Evolutionary conservation across 495 filamentous ascomycete genomes (phyloP).

Genomic region (Penicillium flavigenum): DNA sequence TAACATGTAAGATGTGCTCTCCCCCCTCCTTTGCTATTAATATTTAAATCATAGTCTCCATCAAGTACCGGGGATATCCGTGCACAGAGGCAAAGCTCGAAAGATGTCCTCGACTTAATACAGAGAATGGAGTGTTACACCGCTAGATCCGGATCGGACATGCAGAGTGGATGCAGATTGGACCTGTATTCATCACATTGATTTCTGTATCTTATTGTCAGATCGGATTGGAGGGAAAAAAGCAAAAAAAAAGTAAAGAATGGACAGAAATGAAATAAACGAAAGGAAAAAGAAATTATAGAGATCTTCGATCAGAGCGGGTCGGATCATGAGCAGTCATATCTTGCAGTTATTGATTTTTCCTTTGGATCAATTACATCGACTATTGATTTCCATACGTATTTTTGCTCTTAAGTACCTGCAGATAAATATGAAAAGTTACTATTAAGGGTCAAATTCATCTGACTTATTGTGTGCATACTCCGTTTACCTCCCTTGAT

Average conservation of each 20-base stretch:
- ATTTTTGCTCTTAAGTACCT: not conserved
- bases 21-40: not conserved
- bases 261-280: not conserved
- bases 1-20: slow-evolving; percentile 1
- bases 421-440: not conserved
- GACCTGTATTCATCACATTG: slow-evolving; percentile 29
- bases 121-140: slow-evolving; percentile 24
- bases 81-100: slow-evolving; percentile 15
- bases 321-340: slow-evolving; percentile 21
- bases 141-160: slow-evolving; percentile 30
- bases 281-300: not conserved
- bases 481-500: not conserved
- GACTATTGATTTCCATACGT: slow-evolving; percentile 19
- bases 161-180: slow-evolving; percentile 6
- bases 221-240: not conserved
- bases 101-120: slow-evolving; percentile 7
- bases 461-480: not conserved
- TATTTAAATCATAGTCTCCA: not conserved
- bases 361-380: slow-evolving; percentile 12
- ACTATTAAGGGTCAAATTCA: not conserved
- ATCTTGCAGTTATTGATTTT: slow-evolving; percentile 6
- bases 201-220: slow-evolving; percentile 10
- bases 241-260: slow-evolving; percentile 4
- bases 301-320: slow-evolving; percentile 20
- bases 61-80: slow-evolving; percentile 13